Evolutionary conservation across 805 yeast species (phyloP), one percentile per base, ranked within the genome.

Genomic region (Isabelozyma rhagii): DNA sequence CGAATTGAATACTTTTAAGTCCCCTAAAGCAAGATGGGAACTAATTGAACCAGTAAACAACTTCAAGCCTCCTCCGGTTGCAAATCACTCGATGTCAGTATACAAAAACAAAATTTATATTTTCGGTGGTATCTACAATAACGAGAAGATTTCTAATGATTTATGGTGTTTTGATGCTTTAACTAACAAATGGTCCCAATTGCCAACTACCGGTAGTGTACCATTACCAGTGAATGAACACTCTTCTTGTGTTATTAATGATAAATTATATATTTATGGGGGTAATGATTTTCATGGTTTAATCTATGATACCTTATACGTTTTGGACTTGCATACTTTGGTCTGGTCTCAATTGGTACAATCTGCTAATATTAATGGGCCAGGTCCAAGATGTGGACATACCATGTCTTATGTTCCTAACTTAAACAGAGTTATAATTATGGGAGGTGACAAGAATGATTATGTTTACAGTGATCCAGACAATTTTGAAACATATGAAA

Each of bases 171-270:
- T 80, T 67, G 93, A 93, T 63, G 89, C 96, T 0, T 56, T 68
- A 8, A 64, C 68, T 7, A 82, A 82, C 58, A 75, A 77, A 40
- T 94, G 98, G 97, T 72, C 82, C 21, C 81, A 80, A 53, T 71
- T 88, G 39, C 78, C 78, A 47, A 82, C 96, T 38, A 71, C 81
- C n/a, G 96, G 96, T 8, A 71, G 77, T n/a, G 55, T 68, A 10
- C 97, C 97, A 2, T 85, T 87, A 3, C 93, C 97, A 0, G 79
- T 92, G 51, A 96, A 91, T 67, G 97, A 93, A 61, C 99, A 94
- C 66, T 82, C 97, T 3, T 84, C 96, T 11, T 80, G 93, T 10
- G 69, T 91, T 36, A 87, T 85, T 50, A 85, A 84, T 51, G 92
- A 90, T 59, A 75, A 85, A 46, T 77, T 94, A 80, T 87, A 87